These are phyloP conservation scores for Cryptosporidium sp. DNA, from an alignment of 169 alveolate species.

Conservation along the genomic window DNA sequence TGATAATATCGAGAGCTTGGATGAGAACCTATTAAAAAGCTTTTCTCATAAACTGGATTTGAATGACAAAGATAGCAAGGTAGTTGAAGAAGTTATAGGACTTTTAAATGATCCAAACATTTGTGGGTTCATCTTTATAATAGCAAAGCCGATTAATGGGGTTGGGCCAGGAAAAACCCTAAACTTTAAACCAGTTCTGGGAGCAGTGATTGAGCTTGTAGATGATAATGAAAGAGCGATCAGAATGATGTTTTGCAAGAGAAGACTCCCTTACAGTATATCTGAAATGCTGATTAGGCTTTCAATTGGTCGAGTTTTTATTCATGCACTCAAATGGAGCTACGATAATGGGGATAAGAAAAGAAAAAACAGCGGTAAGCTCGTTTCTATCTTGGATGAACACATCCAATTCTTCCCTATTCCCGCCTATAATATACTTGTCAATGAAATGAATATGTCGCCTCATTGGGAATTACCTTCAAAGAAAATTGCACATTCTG, in stretches of 20 bases:
- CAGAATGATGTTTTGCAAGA: conserved; percentile 20
- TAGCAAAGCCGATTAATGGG: conserved; percentile 1
- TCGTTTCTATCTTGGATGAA: conserved; percentile 3
- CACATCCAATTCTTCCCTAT: conserved; percentile 33
- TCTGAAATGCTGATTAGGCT: conserved; percentile 6
- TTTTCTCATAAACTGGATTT: not conserved
- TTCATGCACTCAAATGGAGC: conserved; percentile 34
- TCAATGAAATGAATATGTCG: conserved; percentile 33
- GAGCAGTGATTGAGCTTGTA: conserved; percentile 27
- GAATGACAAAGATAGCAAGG: not conserved
- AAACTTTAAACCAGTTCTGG: conserved; percentile 3
- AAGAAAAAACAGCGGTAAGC: not conserved
- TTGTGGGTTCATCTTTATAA: conserved; percentile 12
- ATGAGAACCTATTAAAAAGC: not conserved
- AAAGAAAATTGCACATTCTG: not conserved
- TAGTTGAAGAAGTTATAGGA: not conserved
- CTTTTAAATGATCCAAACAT: conserved; percentile 12
- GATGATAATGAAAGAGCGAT: conserved; percentile 25
- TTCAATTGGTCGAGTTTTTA: conserved; percentile 8
- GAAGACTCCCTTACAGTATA: conserved; percentile 24
- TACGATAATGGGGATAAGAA: not conserved
- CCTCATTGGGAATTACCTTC: conserved; percentile 20
- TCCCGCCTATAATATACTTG: conserved; percentile 37
- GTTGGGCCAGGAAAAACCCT: no score
- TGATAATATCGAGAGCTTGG: not conserved